A percentile compares a stretch with the other conserved stretches of the same genome.
phyloP scores from a whole-genome alignment of 345 rosid genomes.

The Rhodomyrtus tomentosa region DNA sequence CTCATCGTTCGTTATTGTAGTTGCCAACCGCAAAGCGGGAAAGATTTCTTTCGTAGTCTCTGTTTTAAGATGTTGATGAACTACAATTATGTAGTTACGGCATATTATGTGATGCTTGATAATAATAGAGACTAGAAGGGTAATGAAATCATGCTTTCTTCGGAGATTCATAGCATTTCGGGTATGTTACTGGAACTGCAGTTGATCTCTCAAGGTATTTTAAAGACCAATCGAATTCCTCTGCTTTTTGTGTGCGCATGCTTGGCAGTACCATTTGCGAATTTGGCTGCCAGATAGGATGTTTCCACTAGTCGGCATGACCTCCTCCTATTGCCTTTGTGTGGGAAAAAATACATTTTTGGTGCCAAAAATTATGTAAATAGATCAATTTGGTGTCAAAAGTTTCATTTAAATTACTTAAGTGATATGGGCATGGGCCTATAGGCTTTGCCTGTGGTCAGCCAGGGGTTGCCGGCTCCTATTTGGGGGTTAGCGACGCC shows the following conservation, averaged over 20 bases:
- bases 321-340: neutral
- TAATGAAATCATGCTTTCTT: neutral
- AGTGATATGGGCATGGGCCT: no score
- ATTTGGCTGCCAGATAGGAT: neutral
- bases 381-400: no score
- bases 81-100: neutral
- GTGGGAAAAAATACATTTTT: no score
- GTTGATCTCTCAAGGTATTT: neutral
- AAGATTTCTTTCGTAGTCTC: neutral
- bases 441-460: no score
- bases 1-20: neutral
- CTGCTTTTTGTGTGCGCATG: neutral
- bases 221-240: neutral
- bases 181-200: neutral
- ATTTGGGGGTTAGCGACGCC: no score
- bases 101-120: neutral
- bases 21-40: neutral
- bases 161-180: neutral
- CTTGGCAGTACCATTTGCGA: neutral
- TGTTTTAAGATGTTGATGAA: neutral
- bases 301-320: neutral
- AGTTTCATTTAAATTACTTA: no score
- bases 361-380: no score
- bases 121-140: neutral
- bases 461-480: no score